Base-by-base conservation (phyloP, 2,329 filamentous ascomycete genomes). In the Aspergillus flavus region DNA sequence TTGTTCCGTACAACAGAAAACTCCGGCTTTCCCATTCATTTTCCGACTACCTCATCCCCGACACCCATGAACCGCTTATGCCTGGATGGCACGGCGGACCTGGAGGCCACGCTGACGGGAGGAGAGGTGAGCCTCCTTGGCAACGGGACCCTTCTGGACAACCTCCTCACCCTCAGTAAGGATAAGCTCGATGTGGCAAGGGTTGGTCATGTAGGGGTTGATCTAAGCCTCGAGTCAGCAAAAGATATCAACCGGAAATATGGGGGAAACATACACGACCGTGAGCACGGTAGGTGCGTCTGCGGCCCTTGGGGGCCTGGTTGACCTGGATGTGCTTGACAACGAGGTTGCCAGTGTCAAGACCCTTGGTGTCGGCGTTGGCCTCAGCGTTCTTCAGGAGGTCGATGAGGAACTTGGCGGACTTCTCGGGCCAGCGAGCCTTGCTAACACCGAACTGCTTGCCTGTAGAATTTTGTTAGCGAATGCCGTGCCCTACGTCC, bases 281-380 rank as follows among this genome's bases (percentile, higher is more conserved):
- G 89, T 99, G 95, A 72, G 96, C 96, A 90, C 95, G 94, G 92
- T 99, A 99, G 81, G 95, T 99, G 84, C 95, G 91, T 86, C 95
- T 90, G 82, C 95, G 91, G 89, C 98, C 94, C 91, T 98, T 98
- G 79, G 95, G 95, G 76, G 95, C 96, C 89, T 99, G 95, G 92
- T 99, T 99, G 89, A 99, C 95, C 88, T 99, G 95, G 86, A 99
- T 99, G 91, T 97, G 96, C 92, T 97, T 97, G 86, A 99, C 92
- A 81, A 98, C 85, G 80, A 99, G 87, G 88, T 96, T 96, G 85
- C 90, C 90, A 80, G 94, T 98, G 85, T 99, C 93, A 79, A 97
- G 92, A 78, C 94, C 93, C 89, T 97, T 97, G 83, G 92, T 91
- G 78, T 97, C 94, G 81, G 93, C 93, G 84, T 97, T 97, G 86